Evolutionary conservation across 352 stramenopile genomes (phyloP), one percentile per base, ranked within the genome.

Genomic region (Elongisporangium undulatum): DNA sequence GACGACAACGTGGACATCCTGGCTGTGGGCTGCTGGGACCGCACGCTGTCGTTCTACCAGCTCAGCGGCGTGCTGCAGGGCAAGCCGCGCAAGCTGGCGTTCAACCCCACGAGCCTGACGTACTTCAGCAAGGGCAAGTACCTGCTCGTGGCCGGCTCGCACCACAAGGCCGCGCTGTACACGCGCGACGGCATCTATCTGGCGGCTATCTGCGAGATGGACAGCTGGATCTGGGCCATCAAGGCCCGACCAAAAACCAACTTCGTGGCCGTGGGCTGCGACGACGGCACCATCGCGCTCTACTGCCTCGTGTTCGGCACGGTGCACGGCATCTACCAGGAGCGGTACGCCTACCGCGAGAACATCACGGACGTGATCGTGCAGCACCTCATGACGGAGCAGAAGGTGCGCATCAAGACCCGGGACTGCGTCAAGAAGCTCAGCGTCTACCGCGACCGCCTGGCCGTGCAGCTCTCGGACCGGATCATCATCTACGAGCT

Each of bases 361-460:
- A 89, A 97, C 60, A 89, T 98, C 56, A 98, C 92, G 13, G 94
- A 98, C 64, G 93, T 98, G 53, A 95, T 98, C 63, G 90, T 98
- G 17, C 92, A 98, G 77, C 92, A 98, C 67, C 73, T 98, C 29
- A 87, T 97, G 70, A 98, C 90, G 17, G 93, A 98, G 66, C 89
- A 98, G 63, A 97, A 98, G 64, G 93, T 98, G 55, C 82, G 87
- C 51, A 98, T 98, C 69, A 97, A 97, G 69, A 97, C 85, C 4
- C 79, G 89, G n/a, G 94, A 98, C 67, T 96, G 92, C 61, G 92
- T 98, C 63, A 95, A 97, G 68, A 96, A 97, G 66, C 85, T 98
- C 39, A 95, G 90, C 15, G 75, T 98, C 4, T 98, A 98, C 64
- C 87, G 81, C 53, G 87, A 98, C 56, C 82, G 92, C 3, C 75